Base-by-base conservation (phyloP, 208 protist species). In the Lotmaria passim region DNA sequence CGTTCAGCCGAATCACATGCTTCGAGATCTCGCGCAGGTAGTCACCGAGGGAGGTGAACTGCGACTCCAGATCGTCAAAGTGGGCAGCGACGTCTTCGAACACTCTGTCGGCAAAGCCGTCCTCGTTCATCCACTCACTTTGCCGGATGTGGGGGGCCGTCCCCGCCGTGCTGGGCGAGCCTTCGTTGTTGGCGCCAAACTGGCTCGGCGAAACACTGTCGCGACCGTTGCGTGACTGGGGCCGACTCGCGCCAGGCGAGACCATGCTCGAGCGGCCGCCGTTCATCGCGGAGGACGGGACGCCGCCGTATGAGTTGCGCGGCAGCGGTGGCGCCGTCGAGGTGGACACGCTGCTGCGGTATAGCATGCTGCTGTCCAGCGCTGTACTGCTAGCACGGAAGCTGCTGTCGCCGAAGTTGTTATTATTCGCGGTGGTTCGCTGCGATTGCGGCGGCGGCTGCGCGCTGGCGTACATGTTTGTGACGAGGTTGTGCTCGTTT, bases 1-100 rank as follows among this genome's bases (percentile, higher is more conserved):
- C 79, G 62, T 96, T 93, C 15, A 96, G 80, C 14, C 76, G 80
- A n/a, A 90, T 73, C 23, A 96, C 86, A 57, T 94, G 86, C 61
- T 81, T 83, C 17, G 89, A 91, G 21, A 96, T 92, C 26, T 93
- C 75, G 8, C 82, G 79, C 70, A 96, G 79, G 61, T 92, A 76
- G 39, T 94, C 85, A 19, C 88, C 86, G 39, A 96, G 73, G 8
- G 71, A 78, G 10, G 73, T 75, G 53, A 96, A 96, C 58, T 93
- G 85, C 28, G 75, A 75, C 66, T 96, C 91, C 19, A 96, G 60
- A 19, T 76, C 51, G 14, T 80, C 82, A 75, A 94, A 96, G 69
- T 91, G 86, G 6, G 72, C 73, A 10, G 79, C 75, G 14, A 93
- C 85, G 34, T 93, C 84, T 14, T 91, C 83, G 64, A 96, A 96